Percentiles rank a stretch among this genome's conserved stretches.
These are phyloP conservation scores for Tolypocladium album DNA, from an alignment of 2,329 filamentous ascomycete species.

Conservation along the genomic window DNA sequence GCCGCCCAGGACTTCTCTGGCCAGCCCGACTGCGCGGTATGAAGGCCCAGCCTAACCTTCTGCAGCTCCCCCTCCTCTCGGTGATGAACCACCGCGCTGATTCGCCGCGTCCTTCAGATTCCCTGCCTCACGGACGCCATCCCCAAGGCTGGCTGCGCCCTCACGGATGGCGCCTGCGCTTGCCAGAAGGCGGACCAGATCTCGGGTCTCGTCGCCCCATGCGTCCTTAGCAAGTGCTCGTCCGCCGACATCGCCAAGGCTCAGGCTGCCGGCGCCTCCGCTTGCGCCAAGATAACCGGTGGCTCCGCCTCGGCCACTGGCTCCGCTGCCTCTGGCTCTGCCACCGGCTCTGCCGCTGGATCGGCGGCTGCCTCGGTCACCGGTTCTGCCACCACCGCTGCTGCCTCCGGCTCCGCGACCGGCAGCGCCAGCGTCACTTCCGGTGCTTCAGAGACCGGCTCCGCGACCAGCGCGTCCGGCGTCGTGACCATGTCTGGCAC, in stretches of 20 bases:
- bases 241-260: constrained; percentile 18
- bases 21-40: constrained; percentile 29
- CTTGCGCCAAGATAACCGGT: constrained; percentile 14
- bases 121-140: constrained; percentile 25
- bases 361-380: too few relatives aligned
- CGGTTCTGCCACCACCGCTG: neutral
- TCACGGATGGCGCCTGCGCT: constrained; percentile 26
- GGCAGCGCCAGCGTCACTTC: neutral
- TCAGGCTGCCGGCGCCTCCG: constrained; percentile 16
- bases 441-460: neutral
- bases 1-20: constrained; percentile 25
- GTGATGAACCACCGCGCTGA: neutral
- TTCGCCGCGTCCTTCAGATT: constrained; percentile 8
- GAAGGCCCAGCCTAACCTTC: constrained; percentile 6
- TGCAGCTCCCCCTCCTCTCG: neutral
- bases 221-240: constrained; percentile 23
- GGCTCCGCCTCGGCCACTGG: neutral
- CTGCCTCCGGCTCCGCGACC: too few relatives aligned
- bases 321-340: neutral
- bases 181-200: constrained; percentile 25
- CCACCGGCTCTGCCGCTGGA: neutral
- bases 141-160: constrained; percentile 22
- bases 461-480: neutral
- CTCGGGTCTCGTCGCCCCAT: constrained; percentile 15
- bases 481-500: neutral